phyloP scores from a whole-genome alignment of 176 grass and related monocot species.

The Thinopyrum elongatum region DNA sequence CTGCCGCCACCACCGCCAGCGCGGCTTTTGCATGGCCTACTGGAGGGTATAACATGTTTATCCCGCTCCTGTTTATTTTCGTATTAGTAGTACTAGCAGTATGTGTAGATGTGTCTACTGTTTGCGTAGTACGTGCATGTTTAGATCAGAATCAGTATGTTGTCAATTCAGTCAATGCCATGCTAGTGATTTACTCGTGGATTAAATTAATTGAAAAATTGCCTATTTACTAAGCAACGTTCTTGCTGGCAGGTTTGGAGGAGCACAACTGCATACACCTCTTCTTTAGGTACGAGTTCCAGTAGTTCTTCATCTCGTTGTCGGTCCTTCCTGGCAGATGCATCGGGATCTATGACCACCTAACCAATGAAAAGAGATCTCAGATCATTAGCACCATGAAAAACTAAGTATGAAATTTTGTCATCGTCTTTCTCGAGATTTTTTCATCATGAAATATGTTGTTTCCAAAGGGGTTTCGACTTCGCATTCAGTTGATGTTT shows the following conservation, averaged over 20 bases:
- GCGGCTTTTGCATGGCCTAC: too few relatives aligned
- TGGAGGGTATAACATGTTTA: too few relatives aligned
- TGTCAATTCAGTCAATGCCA: too few relatives aligned
- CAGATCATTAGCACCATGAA: not conserved
- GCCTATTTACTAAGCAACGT: too few relatives aligned
- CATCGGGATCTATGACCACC: conserved; percentile 84
- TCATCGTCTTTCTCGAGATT: not conserved
- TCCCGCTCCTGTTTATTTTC: too few relatives aligned
- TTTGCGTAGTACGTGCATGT: too few relatives aligned
- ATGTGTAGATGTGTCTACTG: too few relatives aligned
- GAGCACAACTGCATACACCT: conserved; percentile 31
- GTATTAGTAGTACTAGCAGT: too few relatives aligned
- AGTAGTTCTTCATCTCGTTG: conserved; percentile 88
- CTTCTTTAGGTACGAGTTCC: conserved; percentile 80
- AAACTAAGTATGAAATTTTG: not conserved
- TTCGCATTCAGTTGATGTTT: not conserved
- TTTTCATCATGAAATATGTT: not conserved
- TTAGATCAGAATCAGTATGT: too few relatives aligned
- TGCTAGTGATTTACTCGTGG: too few relatives aligned
- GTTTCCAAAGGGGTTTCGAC: not conserved
- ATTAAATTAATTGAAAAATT: too few relatives aligned
- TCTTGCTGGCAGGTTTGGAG: conserved; percentile 2
- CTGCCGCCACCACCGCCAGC: too few relatives aligned
- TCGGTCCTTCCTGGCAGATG: conserved; percentile 68
- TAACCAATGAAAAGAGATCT: not conserved